These are phyloP conservation scores for Eucalyptus fibrosa DNA, from an alignment of 345 rosid genomes.

Conservation along the genomic window DNA sequence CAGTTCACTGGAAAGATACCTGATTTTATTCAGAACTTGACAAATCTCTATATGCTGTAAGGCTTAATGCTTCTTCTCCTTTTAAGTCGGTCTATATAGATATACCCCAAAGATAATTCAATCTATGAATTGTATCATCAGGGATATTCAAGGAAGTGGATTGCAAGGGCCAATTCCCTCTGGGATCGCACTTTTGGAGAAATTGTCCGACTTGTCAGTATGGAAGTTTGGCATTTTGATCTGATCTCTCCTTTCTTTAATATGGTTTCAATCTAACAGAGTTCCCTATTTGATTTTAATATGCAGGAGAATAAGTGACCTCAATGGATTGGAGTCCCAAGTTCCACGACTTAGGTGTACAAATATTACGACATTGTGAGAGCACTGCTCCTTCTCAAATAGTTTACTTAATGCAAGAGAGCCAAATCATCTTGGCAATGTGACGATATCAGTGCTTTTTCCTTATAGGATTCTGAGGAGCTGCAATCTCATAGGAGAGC, in stretches of 20 bases:
- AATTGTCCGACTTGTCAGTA: neutral
- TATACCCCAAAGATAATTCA: neutral
- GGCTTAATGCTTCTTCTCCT: neutral
- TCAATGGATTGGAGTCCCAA: neutral
- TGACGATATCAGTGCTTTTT: neutral
- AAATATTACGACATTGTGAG: neutral
- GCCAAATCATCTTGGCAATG: neutral
- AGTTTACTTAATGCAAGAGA: neutral
- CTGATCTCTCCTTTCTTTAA: neutral
- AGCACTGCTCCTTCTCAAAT: neutral
- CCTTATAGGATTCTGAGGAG: slow-evolving; percentile 37
- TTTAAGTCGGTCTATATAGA: neutral
- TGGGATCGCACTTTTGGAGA: neutral
- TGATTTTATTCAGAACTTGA: neutral
- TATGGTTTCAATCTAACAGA: fast-evolving
- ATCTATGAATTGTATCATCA: neutral
- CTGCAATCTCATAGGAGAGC: slow-evolving; percentile 32
- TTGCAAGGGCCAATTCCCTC: neutral
- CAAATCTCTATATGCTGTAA: neutral
- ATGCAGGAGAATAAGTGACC: slow-evolving; percentile 4
- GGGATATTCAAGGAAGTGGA: neutral
- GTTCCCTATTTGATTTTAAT: neutral
- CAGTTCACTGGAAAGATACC: slow-evolving; percentile 7
- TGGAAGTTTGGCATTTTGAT: neutral
- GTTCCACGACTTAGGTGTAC: neutral